phyloP scores from a whole-genome alignment of 2,329 filamentous ascomycete genomes.

The Colletotrichum spinosum region DNA sequence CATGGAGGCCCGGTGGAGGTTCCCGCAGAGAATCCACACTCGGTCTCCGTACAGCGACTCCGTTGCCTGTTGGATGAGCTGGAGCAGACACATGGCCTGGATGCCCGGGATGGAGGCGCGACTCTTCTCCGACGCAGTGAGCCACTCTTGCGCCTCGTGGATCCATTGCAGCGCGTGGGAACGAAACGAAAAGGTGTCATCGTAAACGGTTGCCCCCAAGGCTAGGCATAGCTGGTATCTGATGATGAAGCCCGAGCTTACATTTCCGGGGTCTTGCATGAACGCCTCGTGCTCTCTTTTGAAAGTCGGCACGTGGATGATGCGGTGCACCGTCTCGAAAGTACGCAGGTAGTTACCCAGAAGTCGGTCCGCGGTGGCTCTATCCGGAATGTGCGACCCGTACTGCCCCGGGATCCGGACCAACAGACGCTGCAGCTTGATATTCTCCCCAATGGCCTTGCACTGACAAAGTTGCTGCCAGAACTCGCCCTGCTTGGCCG shows the following conservation, averaged over 20 bases:
- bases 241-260: slow-evolving; percentile 39
- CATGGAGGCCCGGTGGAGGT: slow-evolving; percentile 46
- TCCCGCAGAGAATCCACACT: slow-evolving; percentile 45
- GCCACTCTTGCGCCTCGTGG: slow-evolving; percentile 39
- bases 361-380: slow-evolving; percentile 50
- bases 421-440: slow-evolving; percentile 54
- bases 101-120: slow-evolving; percentile 43
- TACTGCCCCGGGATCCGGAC: slow-evolving; percentile 48
- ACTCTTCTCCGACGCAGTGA: slow-evolving; percentile 41
- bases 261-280: slow-evolving; percentile 32
- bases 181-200: slow-evolving; percentile 38
- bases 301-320: slow-evolving; percentile 56
- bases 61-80: slow-evolving; percentile 41
- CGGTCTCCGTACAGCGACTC: slow-evolving; percentile 40
- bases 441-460: slow-evolving; percentile 52
- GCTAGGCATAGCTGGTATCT: slow-evolving; percentile 40
- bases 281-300: slow-evolving; percentile 46
- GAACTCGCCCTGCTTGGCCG: slow-evolving; percentile 45
- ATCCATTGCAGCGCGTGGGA: slow-evolving; percentile 40
- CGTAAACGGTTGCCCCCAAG: slow-evolving; percentile 39
- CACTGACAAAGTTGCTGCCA: slow-evolving; percentile 49
- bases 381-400: slow-evolving; percentile 52
- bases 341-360: slow-evolving; percentile 53
- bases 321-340: slow-evolving; percentile 54
- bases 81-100: slow-evolving; percentile 46